Conservation (phyloP, 345 rosid species). For the Eucalyptus pauciflora region DNA sequence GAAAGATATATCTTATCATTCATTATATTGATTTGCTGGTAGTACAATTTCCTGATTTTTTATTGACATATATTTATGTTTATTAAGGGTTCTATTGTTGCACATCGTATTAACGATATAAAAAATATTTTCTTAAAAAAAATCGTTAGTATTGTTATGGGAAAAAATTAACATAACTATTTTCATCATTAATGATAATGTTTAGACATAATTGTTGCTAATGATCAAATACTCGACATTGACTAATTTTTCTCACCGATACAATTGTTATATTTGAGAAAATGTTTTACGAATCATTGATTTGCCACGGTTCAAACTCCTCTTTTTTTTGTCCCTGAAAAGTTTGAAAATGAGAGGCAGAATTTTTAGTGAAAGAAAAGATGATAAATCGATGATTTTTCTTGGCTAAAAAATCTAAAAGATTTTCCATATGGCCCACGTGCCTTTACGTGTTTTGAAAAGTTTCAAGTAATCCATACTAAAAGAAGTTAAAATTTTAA, state of each 20-base stretch:
- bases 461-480: background rate
- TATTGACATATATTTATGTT: background rate
- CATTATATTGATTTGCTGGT: accelerated
- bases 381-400: background rate
- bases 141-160: background rate
- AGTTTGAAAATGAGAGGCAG: background rate
- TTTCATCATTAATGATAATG: background rate
- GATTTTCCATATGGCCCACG: background rate
- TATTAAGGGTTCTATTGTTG: background rate
- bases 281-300: background rate
- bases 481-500: background rate
- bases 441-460: background rate
- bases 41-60: background rate
- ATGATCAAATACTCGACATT: background rate
- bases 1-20: no score
- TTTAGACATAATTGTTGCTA: background rate
- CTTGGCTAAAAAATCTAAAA: background rate
- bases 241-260: background rate
- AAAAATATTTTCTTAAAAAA: background rate
- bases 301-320: background rate
- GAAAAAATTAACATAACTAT: background rate
- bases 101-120: background rate
- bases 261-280: background rate
- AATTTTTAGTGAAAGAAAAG: background rate
- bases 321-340: background rate